Conservation (phyloP, 352 stramenopile genomes). For the Phytophthora rubi region DNA sequence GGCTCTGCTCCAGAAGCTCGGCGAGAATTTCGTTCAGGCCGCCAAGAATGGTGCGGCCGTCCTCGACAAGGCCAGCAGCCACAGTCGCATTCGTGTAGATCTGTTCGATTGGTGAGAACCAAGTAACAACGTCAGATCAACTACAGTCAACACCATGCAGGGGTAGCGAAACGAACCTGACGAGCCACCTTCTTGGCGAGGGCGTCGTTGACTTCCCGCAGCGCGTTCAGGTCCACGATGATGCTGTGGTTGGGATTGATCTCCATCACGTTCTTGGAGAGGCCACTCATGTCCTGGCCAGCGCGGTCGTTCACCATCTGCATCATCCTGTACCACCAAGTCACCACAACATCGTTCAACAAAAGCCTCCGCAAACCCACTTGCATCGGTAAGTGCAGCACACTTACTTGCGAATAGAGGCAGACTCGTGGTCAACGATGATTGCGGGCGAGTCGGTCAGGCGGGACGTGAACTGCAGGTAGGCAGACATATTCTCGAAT, state of each 20-base stretch:
- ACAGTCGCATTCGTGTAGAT: slow-evolving; percentile 99
- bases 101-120: slow-evolving; percentile 70
- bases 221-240: slow-evolving; percentile 92
- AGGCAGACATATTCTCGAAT: background rate
- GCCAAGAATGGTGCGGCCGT: slow-evolving; percentile 96
- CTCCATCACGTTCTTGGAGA: slow-evolving; percentile 97
- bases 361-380: background rate
- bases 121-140: slow-evolving; percentile 6
- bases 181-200: slow-evolving; percentile 87
- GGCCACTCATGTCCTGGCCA: slow-evolving; percentile 54
- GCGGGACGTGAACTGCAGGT: slow-evolving; percentile 79
- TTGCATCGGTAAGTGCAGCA: background rate
- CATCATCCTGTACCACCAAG: slow-evolving; percentile 92
- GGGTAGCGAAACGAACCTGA: slow-evolving; percentile 50
- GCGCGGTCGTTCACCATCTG: slow-evolving; percentile 94
- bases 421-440: slow-evolving; percentile 98
- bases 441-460: slow-evolving; percentile 98
- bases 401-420: slow-evolving; percentile 92
- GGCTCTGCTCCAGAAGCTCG: slow-evolving; percentile 79
- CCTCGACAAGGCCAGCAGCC: slow-evolving; percentile 98
- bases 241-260: slow-evolving; percentile 99
- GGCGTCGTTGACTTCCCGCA: slow-evolving; percentile 85
- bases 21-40: slow-evolving; percentile 96
- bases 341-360: slow-evolving; percentile 16
- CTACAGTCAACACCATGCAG: background rate